Evolutionary conservation across 495 filamentous ascomycete species (phyloP), one percentile per base, ranked within the genome.

Genomic region (Aspergillus coremiiformis): DNA sequence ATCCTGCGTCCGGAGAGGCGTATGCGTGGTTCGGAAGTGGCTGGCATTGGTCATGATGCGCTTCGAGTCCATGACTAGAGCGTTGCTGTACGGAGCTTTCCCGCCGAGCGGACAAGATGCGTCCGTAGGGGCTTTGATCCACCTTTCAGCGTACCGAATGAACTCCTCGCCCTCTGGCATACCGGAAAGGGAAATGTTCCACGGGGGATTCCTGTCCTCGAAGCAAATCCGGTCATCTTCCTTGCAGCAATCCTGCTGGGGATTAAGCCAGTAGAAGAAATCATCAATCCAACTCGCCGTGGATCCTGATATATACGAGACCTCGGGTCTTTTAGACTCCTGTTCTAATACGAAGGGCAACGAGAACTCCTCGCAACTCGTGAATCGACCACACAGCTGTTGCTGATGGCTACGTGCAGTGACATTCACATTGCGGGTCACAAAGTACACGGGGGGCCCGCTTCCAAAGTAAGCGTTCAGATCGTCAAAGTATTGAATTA

Each of bases 281-380:
- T 98, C 93, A 64, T 98, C 93, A 24, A 98, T 76, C 93, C 93
- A 98, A 64, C 87, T 95, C 17, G 93, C 93, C 5, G 90, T 83
- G 0, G 90, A 83, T n/a, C 89, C 84, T n/a, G 87, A 75, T 53
- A 98, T 86, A 67, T 94, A 96, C 3, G 90, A 96, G 4, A 89
- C 78, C n/a, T 92, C 78, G 0, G 90, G 77, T 14, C 94, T 80
- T 68, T 95, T 97, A 4, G 92, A 82, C 70, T 98, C 93, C 64
- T 87, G 85, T 60, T 97, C 93, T 6, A 98, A 73, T 2, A 95
- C 77, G 58, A 94, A 96, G 23, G 87, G 80, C 9, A 97, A 74
- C 6, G 90, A 95, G 50, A 85, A 79, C 41, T 84, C 77, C 53
- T 93, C 76, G 67, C 93, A 98, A 0, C 87, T 88, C 1, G 86